A percentile compares a stretch with the other conserved stretches of the same genome.
These are phyloP conservation scores for Ceratocystis ficicola DNA, from an alignment of 2,329 filamentous ascomycete species.

Conservation along the genomic window DNA sequence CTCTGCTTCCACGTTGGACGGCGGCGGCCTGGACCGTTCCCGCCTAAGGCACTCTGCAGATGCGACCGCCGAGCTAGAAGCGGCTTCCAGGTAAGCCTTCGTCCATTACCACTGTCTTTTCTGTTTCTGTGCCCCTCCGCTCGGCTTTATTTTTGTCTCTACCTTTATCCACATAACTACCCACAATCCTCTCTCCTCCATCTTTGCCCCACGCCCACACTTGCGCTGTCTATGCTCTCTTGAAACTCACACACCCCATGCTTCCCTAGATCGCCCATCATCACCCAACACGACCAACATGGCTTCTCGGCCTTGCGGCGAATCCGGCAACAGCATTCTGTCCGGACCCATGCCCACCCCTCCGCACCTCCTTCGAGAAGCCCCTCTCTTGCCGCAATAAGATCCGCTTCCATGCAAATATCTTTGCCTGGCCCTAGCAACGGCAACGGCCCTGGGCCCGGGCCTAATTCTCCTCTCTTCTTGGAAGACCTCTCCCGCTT, in stretches of 20 bases:
- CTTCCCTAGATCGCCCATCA: slow-evolving; percentile 57
- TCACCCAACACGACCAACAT: slow-evolving; percentile 76
- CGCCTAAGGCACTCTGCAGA: slow-evolving; percentile 20
- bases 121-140: neutral
- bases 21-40: slow-evolving; percentile 11
- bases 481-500: slow-evolving; percentile 85
- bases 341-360: slow-evolving; percentile 52
- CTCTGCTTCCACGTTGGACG: neutral
- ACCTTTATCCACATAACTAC: neutral
- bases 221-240: neutral
- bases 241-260: neutral
- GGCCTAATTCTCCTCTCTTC: slow-evolving; percentile 59
- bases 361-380: slow-evolving; percentile 53
- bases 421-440: slow-evolving; percentile 45
- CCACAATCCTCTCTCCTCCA: neutral
- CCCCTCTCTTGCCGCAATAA: slow-evolving; percentile 46
- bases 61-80: slow-evolving; percentile 18
- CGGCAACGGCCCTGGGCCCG: neutral
- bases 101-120: neutral
- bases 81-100: slow-evolving; percentile 15
- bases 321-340: slow-evolving; percentile 74
- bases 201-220: neutral
- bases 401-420: slow-evolving; percentile 59
- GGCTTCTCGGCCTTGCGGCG: slow-evolving; percentile 78
- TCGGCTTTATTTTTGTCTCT: neutral